phyloP scores from a whole-genome alignment of 2,329 filamentous ascomycete genomes.

The Neonectria ditissima region DNA sequence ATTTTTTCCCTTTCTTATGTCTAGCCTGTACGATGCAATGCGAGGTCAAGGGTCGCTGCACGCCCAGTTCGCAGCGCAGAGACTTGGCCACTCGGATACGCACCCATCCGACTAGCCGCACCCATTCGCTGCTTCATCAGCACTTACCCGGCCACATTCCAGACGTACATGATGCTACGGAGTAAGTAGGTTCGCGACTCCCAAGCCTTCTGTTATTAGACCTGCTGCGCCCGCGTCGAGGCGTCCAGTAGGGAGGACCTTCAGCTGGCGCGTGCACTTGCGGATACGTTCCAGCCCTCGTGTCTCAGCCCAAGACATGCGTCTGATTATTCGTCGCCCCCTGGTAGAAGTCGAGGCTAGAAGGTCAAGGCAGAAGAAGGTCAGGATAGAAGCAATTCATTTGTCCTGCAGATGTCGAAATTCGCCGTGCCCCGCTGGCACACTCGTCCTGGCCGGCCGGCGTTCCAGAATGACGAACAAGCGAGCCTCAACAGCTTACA shows the following conservation, averaged over 20 bases:
- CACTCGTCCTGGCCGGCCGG: background rate
- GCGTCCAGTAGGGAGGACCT: conserved; percentile 9
- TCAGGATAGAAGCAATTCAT: too few relatives aligned
- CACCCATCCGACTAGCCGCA: conserved; percentile 16
- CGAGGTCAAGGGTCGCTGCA: conserved; percentile 7
- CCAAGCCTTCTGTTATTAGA: background rate
- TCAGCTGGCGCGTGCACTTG: conserved; percentile 10
- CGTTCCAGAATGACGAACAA: conserved; percentile 22
- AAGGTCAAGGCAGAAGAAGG: background rate
- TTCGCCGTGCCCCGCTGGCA: conserved; percentile 8
- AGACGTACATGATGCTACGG: conserved; percentile 1
- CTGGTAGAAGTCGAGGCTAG: background rate
- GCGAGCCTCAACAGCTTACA: background rate
- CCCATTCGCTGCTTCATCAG: background rate
- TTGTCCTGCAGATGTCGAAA: conserved; percentile 8
- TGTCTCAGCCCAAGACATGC: conserved; percentile 37
- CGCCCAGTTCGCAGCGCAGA: conserved; percentile 10
- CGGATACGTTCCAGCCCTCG: conserved; percentile 6
- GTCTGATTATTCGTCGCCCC: conserved; percentile 8
- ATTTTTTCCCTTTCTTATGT: background rate
- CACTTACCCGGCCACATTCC: background rate
- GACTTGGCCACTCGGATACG: conserved; percentile 19
- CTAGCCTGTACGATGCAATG: conserved; percentile 15
- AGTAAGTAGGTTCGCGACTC: background rate
- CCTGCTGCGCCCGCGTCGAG: conserved; percentile 9